Conservation (phyloP, 2,329 filamentous ascomycete species). For the Sporothrix schenckii region DNA sequence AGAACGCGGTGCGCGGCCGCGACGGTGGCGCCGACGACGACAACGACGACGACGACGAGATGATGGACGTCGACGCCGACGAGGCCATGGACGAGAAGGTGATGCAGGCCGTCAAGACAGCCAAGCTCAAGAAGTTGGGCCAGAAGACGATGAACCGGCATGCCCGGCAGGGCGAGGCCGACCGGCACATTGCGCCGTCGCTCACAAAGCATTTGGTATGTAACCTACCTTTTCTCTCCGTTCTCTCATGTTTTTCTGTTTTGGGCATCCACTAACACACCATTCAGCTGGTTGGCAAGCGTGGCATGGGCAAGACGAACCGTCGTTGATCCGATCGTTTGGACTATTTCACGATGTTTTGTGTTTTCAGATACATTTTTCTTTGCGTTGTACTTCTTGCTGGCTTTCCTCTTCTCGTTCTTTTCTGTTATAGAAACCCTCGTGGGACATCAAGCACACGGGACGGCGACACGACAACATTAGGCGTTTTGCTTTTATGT, state of each 20-base stretch:
- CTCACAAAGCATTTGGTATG: conserved; percentile 78
- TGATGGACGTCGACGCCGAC: conserved; percentile 73
- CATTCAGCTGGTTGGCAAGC: conserved; percentile 75
- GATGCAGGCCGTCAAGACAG: conserved; percentile 71
- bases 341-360: neutral
- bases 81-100: conserved; percentile 57
- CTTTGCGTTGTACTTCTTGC: conserved; percentile 18
- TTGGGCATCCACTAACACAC: neutral
- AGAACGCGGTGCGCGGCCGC: conserved; percentile 39
- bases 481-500: conserved; percentile 2
- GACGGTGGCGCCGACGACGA: conserved; percentile 61
- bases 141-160: conserved; percentile 99
- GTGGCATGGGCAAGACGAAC: conserved; percentile 86
- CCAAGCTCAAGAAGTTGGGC: conserved; percentile 81
- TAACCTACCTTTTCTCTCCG: neutral
- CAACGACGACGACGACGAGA: conserved; percentile 60
- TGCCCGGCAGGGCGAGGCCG: conserved; percentile 94
- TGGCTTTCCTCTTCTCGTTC: neutral
- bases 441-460: conserved; percentile 23
- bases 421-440: conserved; percentile 22
- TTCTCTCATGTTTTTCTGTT: neutral
- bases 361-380: neutral
- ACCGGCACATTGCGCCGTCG: conserved; percentile 81
- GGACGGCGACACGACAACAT: conserved; percentile 26
- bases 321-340: conserved; percentile 58